Base-by-base conservation (phyloP, 2,329 filamentous ascomycete species). In the Verticillium dahliae region DNA sequence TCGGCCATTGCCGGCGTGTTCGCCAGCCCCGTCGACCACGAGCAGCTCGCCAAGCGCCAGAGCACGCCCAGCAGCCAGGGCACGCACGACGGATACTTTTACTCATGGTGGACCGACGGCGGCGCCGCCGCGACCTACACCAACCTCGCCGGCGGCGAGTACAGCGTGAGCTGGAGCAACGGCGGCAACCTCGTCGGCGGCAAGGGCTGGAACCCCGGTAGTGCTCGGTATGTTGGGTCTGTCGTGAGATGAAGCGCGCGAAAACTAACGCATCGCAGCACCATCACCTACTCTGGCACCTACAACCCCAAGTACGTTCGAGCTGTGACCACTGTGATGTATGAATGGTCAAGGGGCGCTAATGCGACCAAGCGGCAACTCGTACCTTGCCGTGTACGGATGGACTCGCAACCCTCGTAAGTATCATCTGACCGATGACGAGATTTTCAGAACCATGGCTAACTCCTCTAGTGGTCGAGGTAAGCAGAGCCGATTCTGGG, bases 201-300 rank as follows among this genome's bases (percentile, higher is more conserved):
- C 37, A 86, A 85, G 72, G 84, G 84, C 45, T 86, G 83, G 82
- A 79, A 79, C 61, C 78, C 82, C 18, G 83, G 83, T 60, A 74
- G 70, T 62, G 71, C 75, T 22, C 75, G 80, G 81, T 85, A 76
- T 62, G 73, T 63, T 59, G 62, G 62, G 62, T 7, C n/a, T 22
- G 18, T 31, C 18, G 77, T 1, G 27, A 18, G 15, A 7, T 13
- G 38, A 13, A 9, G 2, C 55, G 3, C 22, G 34, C 3, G 22
- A 14, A 22, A 27, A 27, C 13, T 1, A 11, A 9, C 14, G 27
- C 1, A 56, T 60, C 58, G 6, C 31, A 70, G 69, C 41, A 60
- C 60, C 61, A 74, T 80, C 58, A 70, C 75, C 2, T 52, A 52
- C 45, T 18, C 15, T 22, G 45, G 45, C 31, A 75, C 74, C 1